These are phyloP conservation scores for Aegilops longissima DNA, from an alignment of 176 grass and related monocot genomes.

Conservation along the genomic window DNA sequence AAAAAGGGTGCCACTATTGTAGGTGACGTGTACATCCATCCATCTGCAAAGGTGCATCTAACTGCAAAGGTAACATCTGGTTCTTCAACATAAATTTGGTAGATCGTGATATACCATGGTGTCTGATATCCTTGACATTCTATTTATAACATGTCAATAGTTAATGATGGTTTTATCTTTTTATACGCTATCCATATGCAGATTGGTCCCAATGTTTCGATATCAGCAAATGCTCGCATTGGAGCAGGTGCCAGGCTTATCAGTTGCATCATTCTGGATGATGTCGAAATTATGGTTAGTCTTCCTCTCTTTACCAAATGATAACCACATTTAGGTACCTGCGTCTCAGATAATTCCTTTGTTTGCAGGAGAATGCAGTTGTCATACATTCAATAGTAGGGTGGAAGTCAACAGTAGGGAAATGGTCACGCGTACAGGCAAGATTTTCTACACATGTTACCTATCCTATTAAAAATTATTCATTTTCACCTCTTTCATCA, in stretches of 20 bases:
- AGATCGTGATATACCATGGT: constrained; percentile 4
- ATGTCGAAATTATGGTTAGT: constrained; percentile 98
- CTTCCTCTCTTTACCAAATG: neutral
- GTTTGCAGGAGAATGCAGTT: constrained; percentile 94
- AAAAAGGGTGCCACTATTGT: constrained; percentile 63
- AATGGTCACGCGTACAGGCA: constrained; percentile 99
- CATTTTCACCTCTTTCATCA: constrained; percentile 1
- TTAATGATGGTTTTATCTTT: constrained; percentile 1
- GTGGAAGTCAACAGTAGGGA: constrained; percentile 94
- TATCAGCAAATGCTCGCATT: constrained; percentile 97
- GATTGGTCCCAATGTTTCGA: constrained; percentile 99
- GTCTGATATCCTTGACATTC: neutral
- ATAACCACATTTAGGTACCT: constrained; percentile 18
- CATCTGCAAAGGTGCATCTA: constrained; percentile 95
- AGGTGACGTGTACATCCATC: constrained; percentile 97
- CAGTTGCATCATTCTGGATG: constrained; percentile 93
- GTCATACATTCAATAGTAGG: constrained; percentile 97
- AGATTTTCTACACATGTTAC: constrained; percentile 22
- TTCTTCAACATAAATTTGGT: constrained; percentile 16
- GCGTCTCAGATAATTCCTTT: constrained; percentile 19
- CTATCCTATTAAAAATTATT: constrained; percentile 1
- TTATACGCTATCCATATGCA: constrained; percentile 34
- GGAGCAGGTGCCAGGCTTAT: constrained; percentile 97
- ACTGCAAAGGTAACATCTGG: constrained; percentile 77
- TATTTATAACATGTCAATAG: neutral